A percentile compares a stretch with the other conserved stretches of the same genome.
These are phyloP conservation scores for Fagopyrum esculentum DNA, from an alignment of 148 eudicot species.

Conservation along the genomic window DNA sequence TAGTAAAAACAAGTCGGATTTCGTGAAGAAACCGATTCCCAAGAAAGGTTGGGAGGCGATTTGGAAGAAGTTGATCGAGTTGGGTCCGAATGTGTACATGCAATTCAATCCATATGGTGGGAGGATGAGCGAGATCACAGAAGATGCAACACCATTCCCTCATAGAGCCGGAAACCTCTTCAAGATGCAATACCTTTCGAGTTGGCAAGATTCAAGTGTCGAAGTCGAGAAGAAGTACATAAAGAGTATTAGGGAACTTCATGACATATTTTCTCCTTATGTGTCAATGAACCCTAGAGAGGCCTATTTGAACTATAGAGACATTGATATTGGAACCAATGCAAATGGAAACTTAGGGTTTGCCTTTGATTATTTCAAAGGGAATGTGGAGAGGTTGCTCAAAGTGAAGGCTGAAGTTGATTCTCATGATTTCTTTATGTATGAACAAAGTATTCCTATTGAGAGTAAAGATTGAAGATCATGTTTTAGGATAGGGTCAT, in stretches of 20 bases:
- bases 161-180: constrained; percentile 21
- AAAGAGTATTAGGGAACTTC: neutral
- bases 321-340: constrained; percentile 19
- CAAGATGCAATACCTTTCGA: constrained; percentile 15
- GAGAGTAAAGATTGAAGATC: neutral
- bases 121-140: constrained; percentile 19
- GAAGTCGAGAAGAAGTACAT: constrained; percentile 3
- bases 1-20: constrained; percentile 28
- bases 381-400: constrained; percentile 14
- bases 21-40: constrained; percentile 24
- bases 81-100: constrained; percentile 16
- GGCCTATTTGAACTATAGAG: constrained; percentile 21
- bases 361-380: constrained; percentile 18
- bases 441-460: constrained; percentile 19
- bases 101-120: constrained; percentile 33
- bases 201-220: constrained; percentile 2
- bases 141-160: constrained; percentile 19
- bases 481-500: neutral
- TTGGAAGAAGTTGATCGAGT: constrained; percentile 28
- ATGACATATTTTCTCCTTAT: constrained; percentile 13
- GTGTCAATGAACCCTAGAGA: constrained; percentile 22
- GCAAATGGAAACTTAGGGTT: neutral
- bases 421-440: constrained; percentile 15
- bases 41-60: constrained; percentile 20
- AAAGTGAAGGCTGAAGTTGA: constrained; percentile 19